Evolutionary conservation across 2,329 filamentous ascomycete genomes (phyloP).

Genomic region (Neofusicoccum sp.): DNA sequence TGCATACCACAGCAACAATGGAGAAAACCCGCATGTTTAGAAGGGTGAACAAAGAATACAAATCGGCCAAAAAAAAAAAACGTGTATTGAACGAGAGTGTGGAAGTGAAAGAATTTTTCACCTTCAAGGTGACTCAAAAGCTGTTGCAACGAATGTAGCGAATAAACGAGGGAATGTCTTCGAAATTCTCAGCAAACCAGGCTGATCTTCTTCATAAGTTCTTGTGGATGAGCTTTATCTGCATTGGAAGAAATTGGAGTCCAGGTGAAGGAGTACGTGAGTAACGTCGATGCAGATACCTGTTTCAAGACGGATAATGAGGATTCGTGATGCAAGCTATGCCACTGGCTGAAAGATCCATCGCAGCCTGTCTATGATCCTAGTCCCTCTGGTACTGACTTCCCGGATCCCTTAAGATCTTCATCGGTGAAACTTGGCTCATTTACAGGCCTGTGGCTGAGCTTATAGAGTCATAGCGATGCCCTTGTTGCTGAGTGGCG

Average conservation of each 20-base stretch:
- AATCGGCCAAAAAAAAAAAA: background rate
- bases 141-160: background rate
- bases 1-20: conserved; percentile 51
- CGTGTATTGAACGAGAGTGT: background rate
- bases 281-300: background rate
- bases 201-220: background rate
- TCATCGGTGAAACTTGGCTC: background rate
- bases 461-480: too few species aligned
- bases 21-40: conserved; percentile 47
- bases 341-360: background rate
- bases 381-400: background rate
- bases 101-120: background rate
- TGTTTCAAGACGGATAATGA: background rate
- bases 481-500: too few species aligned
- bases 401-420: background rate
- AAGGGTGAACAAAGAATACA: conserved; percentile 27
- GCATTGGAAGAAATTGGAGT: background rate
- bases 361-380: background rate
- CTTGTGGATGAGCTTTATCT: background rate
- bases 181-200: background rate
- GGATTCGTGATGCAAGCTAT: background rate
- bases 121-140: background rate
- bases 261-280: background rate
- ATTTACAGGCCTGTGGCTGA: background rate
- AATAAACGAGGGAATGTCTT: too few species aligned